These are phyloP conservation scores for Teunomyces funiuensis DNA, from an alignment of 805 yeast species.

Conservation along the genomic window DNA sequence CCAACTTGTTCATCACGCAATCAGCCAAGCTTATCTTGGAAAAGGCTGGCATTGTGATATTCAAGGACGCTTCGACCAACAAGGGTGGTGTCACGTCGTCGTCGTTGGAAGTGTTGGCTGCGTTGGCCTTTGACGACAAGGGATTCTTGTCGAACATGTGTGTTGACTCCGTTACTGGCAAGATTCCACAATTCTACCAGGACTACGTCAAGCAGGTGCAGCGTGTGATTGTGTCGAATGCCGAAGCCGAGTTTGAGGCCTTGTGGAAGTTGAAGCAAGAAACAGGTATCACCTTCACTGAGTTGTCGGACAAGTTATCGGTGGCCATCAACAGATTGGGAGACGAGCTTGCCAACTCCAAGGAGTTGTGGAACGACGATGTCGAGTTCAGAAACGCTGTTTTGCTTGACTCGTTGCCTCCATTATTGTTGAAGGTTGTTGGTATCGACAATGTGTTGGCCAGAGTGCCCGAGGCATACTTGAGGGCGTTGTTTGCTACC, in stretches of 20 bases:
- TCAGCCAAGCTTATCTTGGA: slow-evolving; percentile 86
- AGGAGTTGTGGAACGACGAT: slow-evolving; percentile 84
- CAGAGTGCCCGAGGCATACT: slow-evolving; percentile 84
- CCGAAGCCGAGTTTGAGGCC: slow-evolving; percentile 79
- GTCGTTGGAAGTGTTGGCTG: slow-evolving; percentile 91
- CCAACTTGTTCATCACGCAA: slow-evolving; percentile 92
- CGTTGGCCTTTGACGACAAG: slow-evolving; percentile 84
- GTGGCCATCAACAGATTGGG: slow-evolving; percentile 79
- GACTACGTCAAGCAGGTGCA: slow-evolving; percentile 87
- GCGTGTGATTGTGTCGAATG: slow-evolving; percentile 69
- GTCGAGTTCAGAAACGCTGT: slow-evolving; percentile 72
- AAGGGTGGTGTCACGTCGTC: slow-evolving; percentile 99
- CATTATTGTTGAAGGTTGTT: slow-evolving; percentile 61
- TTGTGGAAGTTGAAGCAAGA: slow-evolving; percentile 73
- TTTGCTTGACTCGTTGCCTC: slow-evolving; percentile 75
- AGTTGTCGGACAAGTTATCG: slow-evolving; percentile 80
- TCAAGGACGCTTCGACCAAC: slow-evolving; percentile 95
- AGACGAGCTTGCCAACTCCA: slow-evolving; percentile 79
- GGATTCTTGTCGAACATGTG: slow-evolving; percentile 82
- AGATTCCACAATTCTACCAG: slow-evolving; percentile 71
- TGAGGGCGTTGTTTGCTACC: slow-evolving; percentile 86
- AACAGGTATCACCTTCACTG: slow-evolving; percentile 63
- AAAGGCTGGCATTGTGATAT: slow-evolving; percentile 79
- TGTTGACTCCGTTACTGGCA: slow-evolving; percentile 50
- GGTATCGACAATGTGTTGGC: slow-evolving; percentile 66